Conservation (phyloP, 2,329 filamentous ascomycete genomes). For the Polychaeton citri region DNA sequence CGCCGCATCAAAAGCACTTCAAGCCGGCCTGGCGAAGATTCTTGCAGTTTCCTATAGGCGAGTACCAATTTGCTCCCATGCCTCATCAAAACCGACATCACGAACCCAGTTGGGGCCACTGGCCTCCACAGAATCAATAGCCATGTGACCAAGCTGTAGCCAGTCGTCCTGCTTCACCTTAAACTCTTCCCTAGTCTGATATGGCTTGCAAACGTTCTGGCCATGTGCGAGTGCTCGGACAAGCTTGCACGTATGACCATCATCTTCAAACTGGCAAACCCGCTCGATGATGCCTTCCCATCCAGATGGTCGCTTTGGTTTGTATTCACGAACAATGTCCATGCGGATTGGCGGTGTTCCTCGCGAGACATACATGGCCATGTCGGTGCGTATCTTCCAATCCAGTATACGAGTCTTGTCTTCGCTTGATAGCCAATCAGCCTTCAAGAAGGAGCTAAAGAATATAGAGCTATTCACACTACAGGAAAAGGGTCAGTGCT, state of each 20-base stretch:
- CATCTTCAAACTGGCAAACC: slow-evolving; percentile 45
- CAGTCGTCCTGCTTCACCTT: slow-evolving; percentile 45
- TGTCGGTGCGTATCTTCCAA: slow-evolving; percentile 66
- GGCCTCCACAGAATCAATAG: slow-evolving; percentile 47
- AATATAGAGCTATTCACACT: slow-evolving; percentile 67
- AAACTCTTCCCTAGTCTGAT: slow-evolving; percentile 32
- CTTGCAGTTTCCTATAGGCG: slow-evolving; percentile 1
- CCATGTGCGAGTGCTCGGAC: slow-evolving; percentile 56
- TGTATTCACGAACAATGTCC: slow-evolving; percentile 48
- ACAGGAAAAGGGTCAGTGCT: too few species aligned
- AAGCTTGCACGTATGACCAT: slow-evolving; percentile 72
- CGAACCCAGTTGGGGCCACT: slow-evolving; percentile 45
- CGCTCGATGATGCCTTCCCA: slow-evolving; percentile 34
- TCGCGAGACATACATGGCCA: slow-evolving; percentile 60
- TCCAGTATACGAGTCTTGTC: slow-evolving; percentile 60
- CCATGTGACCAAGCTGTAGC: slow-evolving; percentile 47
- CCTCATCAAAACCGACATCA: slow-evolving; percentile 48
- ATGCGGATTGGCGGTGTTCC: slow-evolving; percentile 47
- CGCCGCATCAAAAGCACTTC: too few species aligned
- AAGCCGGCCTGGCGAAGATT: too few species aligned
- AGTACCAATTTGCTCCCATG: slow-evolving; percentile 40
- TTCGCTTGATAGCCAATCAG: slow-evolving; percentile 45
- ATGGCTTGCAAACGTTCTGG: slow-evolving; percentile 37
- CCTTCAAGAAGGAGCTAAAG: slow-evolving; percentile 47
- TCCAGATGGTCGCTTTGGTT: slow-evolving; percentile 30